A percentile compares a stretch with the other conserved stretches of the same genome.
phyloP scores from a whole-genome alignment of 176 grass and related monocot species.

The Carex littledalei region DNA sequence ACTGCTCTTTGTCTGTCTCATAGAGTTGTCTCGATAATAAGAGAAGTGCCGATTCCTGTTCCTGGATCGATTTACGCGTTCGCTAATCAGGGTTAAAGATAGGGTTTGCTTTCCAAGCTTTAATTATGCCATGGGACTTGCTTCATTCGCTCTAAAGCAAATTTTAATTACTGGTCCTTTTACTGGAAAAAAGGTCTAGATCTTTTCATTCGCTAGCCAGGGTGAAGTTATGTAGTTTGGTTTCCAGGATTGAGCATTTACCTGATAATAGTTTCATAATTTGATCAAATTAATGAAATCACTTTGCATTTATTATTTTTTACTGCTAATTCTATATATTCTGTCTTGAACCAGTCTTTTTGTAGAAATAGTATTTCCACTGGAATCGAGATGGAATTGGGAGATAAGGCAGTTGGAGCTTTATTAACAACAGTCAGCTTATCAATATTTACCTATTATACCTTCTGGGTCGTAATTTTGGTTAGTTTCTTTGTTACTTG shows the following conservation, averaged over 20 bases:
- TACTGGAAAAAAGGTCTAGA: background rate
- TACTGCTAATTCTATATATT: background rate
- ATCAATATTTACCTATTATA: slow-evolving; percentile 84
- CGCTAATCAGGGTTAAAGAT: background rate
- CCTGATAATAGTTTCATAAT: background rate
- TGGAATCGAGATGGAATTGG: slow-evolving; percentile 53
- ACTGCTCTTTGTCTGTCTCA: background rate
- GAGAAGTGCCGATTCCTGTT: background rate
- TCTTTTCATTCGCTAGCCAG: background rate
- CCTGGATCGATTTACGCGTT: background rate
- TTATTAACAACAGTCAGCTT: slow-evolving; percentile 67
- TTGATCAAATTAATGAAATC: background rate
- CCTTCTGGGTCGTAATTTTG: slow-evolving; percentile 81
- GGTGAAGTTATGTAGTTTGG: background rate
- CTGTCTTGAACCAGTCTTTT: slow-evolving; percentile 1
- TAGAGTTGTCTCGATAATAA: background rate
- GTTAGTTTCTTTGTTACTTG: slow-evolving; percentile 31
- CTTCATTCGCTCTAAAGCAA: background rate
- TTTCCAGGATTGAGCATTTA: background rate
- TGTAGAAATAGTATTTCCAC: slow-evolving; percentile 4
- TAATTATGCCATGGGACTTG: background rate
- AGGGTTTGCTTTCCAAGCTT: background rate
- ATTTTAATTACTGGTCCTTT: background rate
- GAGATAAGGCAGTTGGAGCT: slow-evolving; percentile 62
- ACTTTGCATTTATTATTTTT: background rate